phyloP scores from a whole-genome alignment of 31 red algal species.

The Asparagopsis taxiformis region DNA sequence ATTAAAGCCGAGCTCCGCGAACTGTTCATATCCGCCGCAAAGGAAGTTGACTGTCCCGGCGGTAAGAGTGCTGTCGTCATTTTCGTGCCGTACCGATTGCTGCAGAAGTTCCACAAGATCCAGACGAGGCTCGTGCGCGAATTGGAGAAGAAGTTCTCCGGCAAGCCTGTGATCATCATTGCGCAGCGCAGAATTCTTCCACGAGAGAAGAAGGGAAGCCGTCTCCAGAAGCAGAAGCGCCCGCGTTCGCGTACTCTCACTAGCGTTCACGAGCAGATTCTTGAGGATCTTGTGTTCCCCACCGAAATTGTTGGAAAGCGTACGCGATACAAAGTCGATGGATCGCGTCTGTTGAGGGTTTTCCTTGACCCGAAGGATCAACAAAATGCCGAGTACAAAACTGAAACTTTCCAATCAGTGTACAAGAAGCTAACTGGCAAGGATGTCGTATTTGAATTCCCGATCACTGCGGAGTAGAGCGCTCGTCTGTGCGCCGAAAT shows the following conservation, averaged over 20 bases:
- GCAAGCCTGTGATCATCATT: conserved; percentile 89
- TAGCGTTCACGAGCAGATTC: conserved; percentile 88
- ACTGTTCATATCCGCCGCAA: conserved; percentile 72
- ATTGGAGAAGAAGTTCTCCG: conserved; percentile 99
- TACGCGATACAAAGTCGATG: conserved; percentile 83
- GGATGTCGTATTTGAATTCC: conserved; percentile 94
- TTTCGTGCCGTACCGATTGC: conserved; percentile 83
- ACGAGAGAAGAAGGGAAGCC: conserved; percentile 76
- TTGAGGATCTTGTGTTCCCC: conserved; percentile 95
- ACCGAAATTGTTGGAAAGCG: conserved; percentile 97
- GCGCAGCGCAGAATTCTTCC: conserved; percentile 87
- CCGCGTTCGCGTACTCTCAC: conserved; percentile 91
- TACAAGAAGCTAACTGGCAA: conserved; percentile 99
- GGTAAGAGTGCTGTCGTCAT: conserved; percentile 85
- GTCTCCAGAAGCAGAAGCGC: conserved; percentile 80
- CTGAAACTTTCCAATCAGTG: conserved; percentile 79
- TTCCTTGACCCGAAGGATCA: conserved; percentile 95
- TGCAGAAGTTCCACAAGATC: conserved; percentile 89
- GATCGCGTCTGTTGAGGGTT: conserved; percentile 77
- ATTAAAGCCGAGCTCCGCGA: conserved; percentile 74
- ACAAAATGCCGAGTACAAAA: conserved; percentile 91
- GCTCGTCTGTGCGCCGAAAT: too few species aligned
- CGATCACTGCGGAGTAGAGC: conserved; percentile 67
- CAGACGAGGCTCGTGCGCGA: conserved; percentile 94
- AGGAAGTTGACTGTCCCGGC: conserved; percentile 80